Evolutionary conservation across 345 rosid species (phyloP).

Genomic region (Litchi chinensis): DNA sequence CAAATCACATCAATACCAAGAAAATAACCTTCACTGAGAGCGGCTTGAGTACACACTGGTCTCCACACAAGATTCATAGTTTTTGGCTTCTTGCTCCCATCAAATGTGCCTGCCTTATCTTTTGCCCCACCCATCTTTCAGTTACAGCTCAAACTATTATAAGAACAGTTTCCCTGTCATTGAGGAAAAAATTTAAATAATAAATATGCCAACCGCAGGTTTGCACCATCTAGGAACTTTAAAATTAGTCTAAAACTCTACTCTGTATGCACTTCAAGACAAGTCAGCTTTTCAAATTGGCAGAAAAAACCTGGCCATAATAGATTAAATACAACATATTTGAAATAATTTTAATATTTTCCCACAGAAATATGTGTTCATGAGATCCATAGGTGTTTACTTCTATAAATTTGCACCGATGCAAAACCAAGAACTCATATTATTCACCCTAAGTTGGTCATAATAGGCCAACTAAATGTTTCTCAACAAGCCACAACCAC

Average conservation of each 20-base stretch:
- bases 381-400: neutral
- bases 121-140: conserved; percentile 35
- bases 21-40: conserved; percentile 50
- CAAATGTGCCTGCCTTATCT: conserved; percentile 27
- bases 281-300: too few species aligned
- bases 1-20: neutral
- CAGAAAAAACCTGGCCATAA: too few species aligned
- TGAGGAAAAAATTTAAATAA: too few species aligned
- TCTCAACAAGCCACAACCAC: neutral
- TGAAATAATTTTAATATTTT: too few species aligned
- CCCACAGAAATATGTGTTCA: too few species aligned
- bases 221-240: neutral
- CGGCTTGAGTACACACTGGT: conserved; percentile 52
- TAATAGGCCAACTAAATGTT: neutral
- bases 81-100: conserved; percentile 41
- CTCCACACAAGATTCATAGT: conserved; percentile 50
- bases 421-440: neutral
- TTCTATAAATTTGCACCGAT: neutral
- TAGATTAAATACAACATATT: too few species aligned
- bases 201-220: conserved; percentile 17
- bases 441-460: neutral
- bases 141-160: conserved; percentile 31
- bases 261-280: too few species aligned
- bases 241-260: too few species aligned
- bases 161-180: conserved; percentile 35